A percentile compares a stretch with the other conserved stretches of the same genome.
Evolutionary conservation across 768 basidiomycete genomes (phyloP).

Genomic region (Boletellus emodensis): DNA sequence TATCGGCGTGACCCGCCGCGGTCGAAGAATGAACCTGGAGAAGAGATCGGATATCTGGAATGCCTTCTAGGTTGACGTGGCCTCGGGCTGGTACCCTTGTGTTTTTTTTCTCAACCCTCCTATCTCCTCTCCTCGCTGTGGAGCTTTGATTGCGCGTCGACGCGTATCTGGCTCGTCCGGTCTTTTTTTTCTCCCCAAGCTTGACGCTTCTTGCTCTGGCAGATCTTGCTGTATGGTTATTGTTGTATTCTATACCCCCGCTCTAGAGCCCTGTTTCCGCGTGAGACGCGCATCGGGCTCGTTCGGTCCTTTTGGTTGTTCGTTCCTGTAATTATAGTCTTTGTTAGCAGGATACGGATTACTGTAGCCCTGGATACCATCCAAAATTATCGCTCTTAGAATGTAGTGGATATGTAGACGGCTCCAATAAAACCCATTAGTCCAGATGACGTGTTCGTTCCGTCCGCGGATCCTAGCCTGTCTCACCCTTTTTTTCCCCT

Average conservation of each 20-base stretch:
- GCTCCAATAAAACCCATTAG: too few species aligned
- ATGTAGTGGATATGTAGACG: too few species aligned
- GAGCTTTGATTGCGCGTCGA: slow-evolving; percentile 4
- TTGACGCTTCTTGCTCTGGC: too few species aligned
- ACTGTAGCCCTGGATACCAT: too few species aligned
- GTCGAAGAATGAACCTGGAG: slow-evolving; percentile 1
- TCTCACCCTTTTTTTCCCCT: too few species aligned
- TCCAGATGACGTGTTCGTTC: too few species aligned
- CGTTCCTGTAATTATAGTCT: slow-evolving; percentile 1
- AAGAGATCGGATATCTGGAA: slow-evolving; percentile 17
- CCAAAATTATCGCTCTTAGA: too few species aligned
- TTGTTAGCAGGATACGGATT: too few species aligned
- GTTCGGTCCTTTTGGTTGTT: slow-evolving; percentile 5
- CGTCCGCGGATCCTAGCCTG: too few species aligned
- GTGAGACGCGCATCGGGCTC: slow-evolving; percentile 8
- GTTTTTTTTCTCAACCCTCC: not conserved
- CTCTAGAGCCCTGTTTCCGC: not conserved
- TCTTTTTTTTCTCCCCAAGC: too few species aligned
- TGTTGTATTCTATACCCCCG: not conserved
- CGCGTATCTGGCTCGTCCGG: not conserved
- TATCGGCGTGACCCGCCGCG: slow-evolving; percentile 9
- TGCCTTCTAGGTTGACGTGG: slow-evolving; percentile 2
- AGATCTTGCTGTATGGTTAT: too few species aligned
- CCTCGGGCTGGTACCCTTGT: not conserved
- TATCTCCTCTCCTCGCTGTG: not conserved